Evolutionary conservation across 768 basidiomycete species (phyloP).

Genomic region (Lactifluus hygrophoroides): DNA sequence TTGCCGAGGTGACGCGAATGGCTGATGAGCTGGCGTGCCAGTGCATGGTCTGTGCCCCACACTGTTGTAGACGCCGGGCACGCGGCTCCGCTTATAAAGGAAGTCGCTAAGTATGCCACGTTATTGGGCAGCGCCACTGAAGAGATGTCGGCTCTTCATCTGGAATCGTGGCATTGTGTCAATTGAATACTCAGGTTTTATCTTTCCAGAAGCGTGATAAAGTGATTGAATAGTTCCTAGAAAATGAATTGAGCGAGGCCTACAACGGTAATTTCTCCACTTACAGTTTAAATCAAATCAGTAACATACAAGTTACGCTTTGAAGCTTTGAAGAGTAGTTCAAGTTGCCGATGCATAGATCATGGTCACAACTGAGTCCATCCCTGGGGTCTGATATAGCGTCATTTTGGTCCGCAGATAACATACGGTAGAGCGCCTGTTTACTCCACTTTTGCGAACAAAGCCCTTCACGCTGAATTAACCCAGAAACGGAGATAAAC

Average conservation of each 20-base stretch:
- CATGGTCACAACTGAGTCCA: not conserved
- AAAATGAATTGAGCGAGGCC: not conserved
- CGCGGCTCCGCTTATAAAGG: too few species aligned
- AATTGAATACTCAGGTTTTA: not conserved
- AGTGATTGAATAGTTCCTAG: not conserved
- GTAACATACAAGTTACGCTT: too few species aligned
- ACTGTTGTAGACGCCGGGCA: too few species aligned
- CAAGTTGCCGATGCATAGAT: not conserved
- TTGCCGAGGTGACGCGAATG: not conserved
- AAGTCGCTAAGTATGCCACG: too few species aligned
- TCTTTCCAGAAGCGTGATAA: not conserved
- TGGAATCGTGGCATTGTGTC: not conserved
- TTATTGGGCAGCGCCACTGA: too few species aligned
- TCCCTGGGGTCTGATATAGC: not conserved
- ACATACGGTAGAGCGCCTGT: not conserved
- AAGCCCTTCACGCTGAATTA: not conserved
- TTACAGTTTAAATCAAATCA: not conserved
- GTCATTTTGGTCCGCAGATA: not conserved
- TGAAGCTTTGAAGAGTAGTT: too few species aligned
- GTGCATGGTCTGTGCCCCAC: too few species aligned
- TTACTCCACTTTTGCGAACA: not conserved
- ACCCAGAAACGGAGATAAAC: not conserved
- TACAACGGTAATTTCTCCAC: not conserved
- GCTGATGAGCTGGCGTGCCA: too few species aligned
- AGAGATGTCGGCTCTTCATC: not conserved